Evolutionary conservation across 306 rosid genomes (phyloP), one percentile per base, ranked within the genome.

Genomic region (Cyamopsis tetragonoloba): DNA sequence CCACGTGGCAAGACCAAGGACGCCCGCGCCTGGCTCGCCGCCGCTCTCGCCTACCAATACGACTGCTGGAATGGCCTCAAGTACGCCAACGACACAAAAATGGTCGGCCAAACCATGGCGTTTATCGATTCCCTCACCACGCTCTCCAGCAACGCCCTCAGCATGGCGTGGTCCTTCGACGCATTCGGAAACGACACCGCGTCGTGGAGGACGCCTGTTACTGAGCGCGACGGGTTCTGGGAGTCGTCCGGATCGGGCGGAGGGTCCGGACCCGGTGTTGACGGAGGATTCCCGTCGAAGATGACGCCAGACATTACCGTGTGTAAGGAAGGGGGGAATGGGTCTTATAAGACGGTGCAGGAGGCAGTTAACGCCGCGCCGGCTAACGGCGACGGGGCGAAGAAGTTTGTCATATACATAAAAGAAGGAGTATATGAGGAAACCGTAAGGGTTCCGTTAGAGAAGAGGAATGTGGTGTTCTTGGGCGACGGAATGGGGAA

Each of bases 221-320:
- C 99, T 0, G 99, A 93, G 78, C 81, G 99, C 0, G 82, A 85
- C 35, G 95, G 92, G 3, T 84, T 84, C 74, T 93, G 99, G 99
- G 95, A 72, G 37, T 6, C 10, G 0, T 5, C 54, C 4, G 77
- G 35, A 12, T 17, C 78, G 0, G 60, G 42, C 1, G 60, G 34
- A 0, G 83, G 67, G 12, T 54, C 83, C 3, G 79, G 7, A 0
- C 4, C 42, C 5, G 60, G 57, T 0, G 0, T 22, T 0, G 32
- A 27, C 7, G 7, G 72, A 0, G 89, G 88, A 1, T 32, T 90
- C 3, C 97, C 97, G 60, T 0, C 55, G 18, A 38, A 64, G 4
- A 15, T 82, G 58, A 54, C 7, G 47, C 78, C 79, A 7, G 83
- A 88, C 39, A 89, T 49, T 32, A 88, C 88, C 30, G 99, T 93